Conservation (phyloP, 805 yeast genomes). For the Cyberlindnera mrakii region DNA sequence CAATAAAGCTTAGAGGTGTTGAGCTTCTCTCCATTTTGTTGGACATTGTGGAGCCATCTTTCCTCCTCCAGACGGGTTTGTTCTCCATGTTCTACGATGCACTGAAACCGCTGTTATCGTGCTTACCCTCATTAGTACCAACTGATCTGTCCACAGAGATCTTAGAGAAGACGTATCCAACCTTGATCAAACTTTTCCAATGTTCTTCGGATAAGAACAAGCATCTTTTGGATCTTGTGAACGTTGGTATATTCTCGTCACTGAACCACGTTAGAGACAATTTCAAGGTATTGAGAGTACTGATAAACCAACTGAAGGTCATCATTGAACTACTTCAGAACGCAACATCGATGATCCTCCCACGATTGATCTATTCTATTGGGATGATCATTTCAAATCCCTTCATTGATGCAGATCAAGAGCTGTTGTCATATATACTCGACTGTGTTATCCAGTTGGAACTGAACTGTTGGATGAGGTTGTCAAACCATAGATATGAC, state of each 20-base stretch:
- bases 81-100: slow-evolving; percentile 16
- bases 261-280: slow-evolving; percentile 18
- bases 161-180: slow-evolving; percentile 13
- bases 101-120: slow-evolving; percentile 18
- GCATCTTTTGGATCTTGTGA: slow-evolving; percentile 12
- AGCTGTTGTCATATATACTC: slow-evolving; percentile 8
- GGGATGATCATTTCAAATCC: slow-evolving; percentile 20
- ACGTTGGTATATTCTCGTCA: slow-evolving; percentile 15
- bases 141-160: slow-evolving; percentile 11
- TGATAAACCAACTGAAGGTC: slow-evolving; percentile 5
- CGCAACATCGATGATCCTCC: slow-evolving; percentile 9
- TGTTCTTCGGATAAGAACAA: neutral
- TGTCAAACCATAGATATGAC: slow-evolving; percentile 15
- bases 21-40: slow-evolving; percentile 11
- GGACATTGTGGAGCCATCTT: slow-evolving; percentile 11
- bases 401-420: slow-evolving; percentile 12
- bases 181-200: slow-evolving; percentile 13
- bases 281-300: slow-evolving; percentile 5
- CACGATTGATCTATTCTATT: slow-evolving; percentile 17
- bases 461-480: slow-evolving; percentile 20
- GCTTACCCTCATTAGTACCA: slow-evolving; percentile 23
- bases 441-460: slow-evolving; percentile 12
- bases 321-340: slow-evolving; percentile 8
- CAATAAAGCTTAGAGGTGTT: slow-evolving; percentile 20
- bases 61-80: slow-evolving; percentile 15